Evolutionary conservation across 352 stramenopile species (phyloP).

Genomic region (Globisporangium okanoganense): DNA sequence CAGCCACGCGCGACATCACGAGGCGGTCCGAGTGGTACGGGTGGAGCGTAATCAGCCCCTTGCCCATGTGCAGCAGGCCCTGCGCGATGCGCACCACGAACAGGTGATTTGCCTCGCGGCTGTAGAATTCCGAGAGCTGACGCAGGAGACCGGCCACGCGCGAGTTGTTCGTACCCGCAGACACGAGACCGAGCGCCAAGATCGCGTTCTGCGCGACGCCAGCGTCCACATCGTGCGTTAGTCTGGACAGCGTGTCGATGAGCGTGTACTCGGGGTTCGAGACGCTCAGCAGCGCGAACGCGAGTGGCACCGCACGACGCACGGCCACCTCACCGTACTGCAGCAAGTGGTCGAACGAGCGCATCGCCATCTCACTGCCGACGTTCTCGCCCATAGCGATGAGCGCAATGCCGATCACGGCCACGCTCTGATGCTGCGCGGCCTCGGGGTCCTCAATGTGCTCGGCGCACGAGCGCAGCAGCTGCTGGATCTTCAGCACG

Average conservation of each 20-base stretch:
- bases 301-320: constrained; percentile 95
- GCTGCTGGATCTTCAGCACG: constrained; percentile 98
- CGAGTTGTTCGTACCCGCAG: constrained; percentile 99
- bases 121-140: constrained; percentile 98
- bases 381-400: constrained; percentile 98
- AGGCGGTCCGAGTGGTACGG: constrained; percentile 97
- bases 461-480: constrained; percentile 97
- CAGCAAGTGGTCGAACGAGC: constrained; percentile 98
- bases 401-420: constrained; percentile 96
- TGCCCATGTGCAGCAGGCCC: constrained; percentile 98
- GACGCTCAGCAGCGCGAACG: constrained; percentile 95
- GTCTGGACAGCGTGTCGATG: constrained; percentile 96
- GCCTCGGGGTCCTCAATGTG: constrained; percentile 89
- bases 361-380: constrained; percentile 97
- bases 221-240: constrained; percentile 97
- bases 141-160: constrained; percentile 97
- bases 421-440: constrained; percentile 90
- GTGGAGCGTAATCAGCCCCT: constrained; percentile 97
- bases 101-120: constrained; percentile 95
- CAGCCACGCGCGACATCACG: constrained; percentile 86
- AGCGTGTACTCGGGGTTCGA: constrained; percentile 97
- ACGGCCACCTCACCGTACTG: constrained; percentile 99
- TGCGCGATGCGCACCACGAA: constrained; percentile 99
- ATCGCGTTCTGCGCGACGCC: constrained; percentile 98
- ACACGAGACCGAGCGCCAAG: constrained; percentile 94